Evolutionary conservation across 768 basidiomycete species (phyloP), one percentile per base, ranked within the genome.

Genomic region (Tephrocybe sp.): DNA sequence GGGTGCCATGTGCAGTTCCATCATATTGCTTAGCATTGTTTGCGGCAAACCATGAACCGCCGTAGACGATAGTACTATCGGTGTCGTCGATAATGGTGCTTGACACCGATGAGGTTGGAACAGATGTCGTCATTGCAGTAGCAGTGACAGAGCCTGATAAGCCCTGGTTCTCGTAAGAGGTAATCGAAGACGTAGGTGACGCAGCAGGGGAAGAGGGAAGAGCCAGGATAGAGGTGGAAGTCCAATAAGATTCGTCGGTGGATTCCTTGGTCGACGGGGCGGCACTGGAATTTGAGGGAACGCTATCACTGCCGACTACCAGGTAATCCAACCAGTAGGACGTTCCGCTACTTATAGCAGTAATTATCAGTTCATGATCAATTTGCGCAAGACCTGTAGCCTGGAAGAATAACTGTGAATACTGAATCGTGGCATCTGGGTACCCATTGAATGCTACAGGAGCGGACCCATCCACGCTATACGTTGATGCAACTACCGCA

Each of bases 311-410:
- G 33, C 23, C 30, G 13, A 48, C 52, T 26, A n/a, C 42, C 19
- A 60, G 26, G 42, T 48, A 61, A 39, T 61, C 60, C 26, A 61
- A n/a, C 55, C 51, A 61, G 23, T 51, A 56, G 3, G 22, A 22
- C 8, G 41, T 13, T 11, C 16, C 17, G 1, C 19, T 17, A 41
- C n/a, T 40, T 10, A 17, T 43, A n/a, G 14, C 46, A 10, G 51
- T 54, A 22, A 61, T 56, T 20, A 56, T 33, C 12, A 61, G 54
- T 2, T 20, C 45, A 26, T 61, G 60, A 4, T 20, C 6, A 4
- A 44, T 41, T 5, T 56, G 20, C 9, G 41, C 7, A 11, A 60
- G 57, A 7, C 12, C 4, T 0, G 46, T 44, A 9, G 52, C 13
- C 10, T 48, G 45, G 39, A 50, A 60, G 34, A 60, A 58, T 3